Evolutionary conservation across 805 yeast genomes (phyloP).

Genomic region (Ogataea polymorpha): DNA sequence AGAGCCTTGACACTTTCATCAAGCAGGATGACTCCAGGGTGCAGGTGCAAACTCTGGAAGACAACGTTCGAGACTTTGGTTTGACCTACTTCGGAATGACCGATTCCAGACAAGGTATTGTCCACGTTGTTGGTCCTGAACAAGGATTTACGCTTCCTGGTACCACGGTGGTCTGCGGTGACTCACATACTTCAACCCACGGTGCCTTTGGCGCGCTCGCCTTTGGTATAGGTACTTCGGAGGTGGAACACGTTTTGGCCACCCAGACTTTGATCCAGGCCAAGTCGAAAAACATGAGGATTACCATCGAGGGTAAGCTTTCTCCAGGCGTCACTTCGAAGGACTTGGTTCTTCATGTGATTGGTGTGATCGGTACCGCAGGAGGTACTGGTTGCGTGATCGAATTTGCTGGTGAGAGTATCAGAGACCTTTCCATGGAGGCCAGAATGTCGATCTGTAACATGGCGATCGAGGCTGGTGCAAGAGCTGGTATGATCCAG

Average conservation of each 20-base stretch:
- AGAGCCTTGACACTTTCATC: conserved; percentile 73
- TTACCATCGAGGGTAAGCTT: conserved; percentile 79
- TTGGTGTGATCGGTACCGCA: conserved; percentile 97
- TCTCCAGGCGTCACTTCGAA: conserved; percentile 91
- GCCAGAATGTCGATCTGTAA: conserved; percentile 99
- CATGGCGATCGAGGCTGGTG: conserved; percentile 99
- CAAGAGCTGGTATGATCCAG: conserved; percentile 98
- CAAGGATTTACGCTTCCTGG: conserved; percentile 99
- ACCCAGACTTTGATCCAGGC: conserved; percentile 95
- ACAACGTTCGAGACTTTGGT: conserved; percentile 85
- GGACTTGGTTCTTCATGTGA: conserved; percentile 90
- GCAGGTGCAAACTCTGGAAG: conserved; percentile 89
- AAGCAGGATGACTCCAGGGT: conserved; percentile 87
- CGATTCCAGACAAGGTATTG: conserved; percentile 95
- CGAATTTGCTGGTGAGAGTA: conserved; percentile 96
- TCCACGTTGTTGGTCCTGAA: conserved; percentile 98
- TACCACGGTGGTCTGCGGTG: conserved; percentile 98
- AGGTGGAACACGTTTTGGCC: conserved; percentile 97
- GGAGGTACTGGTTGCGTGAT: conserved; percentile 98
- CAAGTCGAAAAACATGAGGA: conserved; percentile 94
- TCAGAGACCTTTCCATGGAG: conserved; percentile 87
- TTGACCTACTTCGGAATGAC: conserved; percentile 93
- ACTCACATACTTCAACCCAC: conserved; percentile 97
- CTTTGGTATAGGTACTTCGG: conserved; percentile 98
- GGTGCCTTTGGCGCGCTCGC: conserved; percentile 98